Base-by-base conservation (phyloP, 208 protist genomes). In the Vickermania ingenoplastis region DNA sequence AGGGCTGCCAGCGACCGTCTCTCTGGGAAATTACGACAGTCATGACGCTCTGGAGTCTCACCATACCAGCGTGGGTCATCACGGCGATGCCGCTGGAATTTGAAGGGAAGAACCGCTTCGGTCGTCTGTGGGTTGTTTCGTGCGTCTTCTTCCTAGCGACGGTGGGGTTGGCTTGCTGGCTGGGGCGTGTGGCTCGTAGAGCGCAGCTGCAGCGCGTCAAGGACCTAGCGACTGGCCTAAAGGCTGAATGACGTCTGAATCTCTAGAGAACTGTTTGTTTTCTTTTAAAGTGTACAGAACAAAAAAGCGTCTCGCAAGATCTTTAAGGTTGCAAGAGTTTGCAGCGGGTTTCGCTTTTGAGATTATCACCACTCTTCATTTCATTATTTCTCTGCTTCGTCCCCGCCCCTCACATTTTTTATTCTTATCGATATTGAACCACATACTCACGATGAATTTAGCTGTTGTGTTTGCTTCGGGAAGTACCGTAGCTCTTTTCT, bases 121-220 rank as follows among this genome's bases (percentile, higher is more conserved):
- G 82, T 24, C 58, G 62, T 0, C 63, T 97, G 41, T 97, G 87
- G 86, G 22, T 91, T 0, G 71, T 75, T 13, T 86, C 83, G 25
- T 81, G 90, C 50, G 21, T 90, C 2, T 97, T 97, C 63, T 95
- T 91, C 64, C 52, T 91, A 13, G 69, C 81, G n/a, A 96, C 76
- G 48, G 80, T 87, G 21, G 21, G 57, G 0, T 64, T 92, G n/a
- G 79, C 77, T 0, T 66, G 77, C 4, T 86, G 81, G 79, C 59
- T 92, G 4, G 76, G 74, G 3, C 76, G 85, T 26, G 58, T 89
- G 49, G 78, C 77, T 30, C 73, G 62, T 45, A 60, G 59, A 0
- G 48, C 64, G 45, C 79, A 86, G 54, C 7, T 23, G 21, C 49
- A 58, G 28, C 29, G 30, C 23, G 55, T 27, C 26, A 17, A 61